phyloP scores from a whole-genome alignment of 2,329 filamentous ascomycete genomes.

The Immersiporthe knoxdaviesiana region DNA sequence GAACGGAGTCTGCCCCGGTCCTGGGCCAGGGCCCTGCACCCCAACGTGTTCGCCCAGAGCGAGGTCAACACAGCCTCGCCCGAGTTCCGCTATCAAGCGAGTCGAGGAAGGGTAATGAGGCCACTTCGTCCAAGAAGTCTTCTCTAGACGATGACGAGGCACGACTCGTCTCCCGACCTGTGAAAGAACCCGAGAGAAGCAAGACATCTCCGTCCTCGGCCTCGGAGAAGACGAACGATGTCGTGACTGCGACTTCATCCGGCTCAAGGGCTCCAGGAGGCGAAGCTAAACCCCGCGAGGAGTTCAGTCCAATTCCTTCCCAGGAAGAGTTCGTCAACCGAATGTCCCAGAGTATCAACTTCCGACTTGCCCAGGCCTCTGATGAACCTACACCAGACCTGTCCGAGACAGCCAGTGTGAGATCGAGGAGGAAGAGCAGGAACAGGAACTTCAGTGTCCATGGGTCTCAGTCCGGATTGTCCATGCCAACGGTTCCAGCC shows the following conservation, averaged over 20 bases:
- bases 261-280: neutral
- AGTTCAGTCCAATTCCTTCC: conserved; percentile 1
- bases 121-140: neutral
- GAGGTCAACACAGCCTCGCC: neutral
- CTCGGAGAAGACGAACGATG: neutral
- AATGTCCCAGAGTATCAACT: conserved; percentile 8
- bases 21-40: neutral
- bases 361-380: neutral
- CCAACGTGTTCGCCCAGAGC: neutral
- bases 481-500: neutral
- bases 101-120: neutral
- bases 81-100: neutral
- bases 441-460: conserved; percentile 16
- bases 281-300: neutral
- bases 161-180: neutral
- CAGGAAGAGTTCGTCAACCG: conserved; percentile 15
- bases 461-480: conserved; percentile 1
- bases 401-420: neutral
- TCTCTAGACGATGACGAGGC: neutral
- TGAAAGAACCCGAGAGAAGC: neutral
- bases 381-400: neutral
- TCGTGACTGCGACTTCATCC: neutral
- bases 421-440: conserved; percentile 6
- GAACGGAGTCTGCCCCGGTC: neutral
- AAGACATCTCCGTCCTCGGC: neutral